phyloP scores from a whole-genome alignment of 148 eudicot species.

The Silene latifolia region DNA sequence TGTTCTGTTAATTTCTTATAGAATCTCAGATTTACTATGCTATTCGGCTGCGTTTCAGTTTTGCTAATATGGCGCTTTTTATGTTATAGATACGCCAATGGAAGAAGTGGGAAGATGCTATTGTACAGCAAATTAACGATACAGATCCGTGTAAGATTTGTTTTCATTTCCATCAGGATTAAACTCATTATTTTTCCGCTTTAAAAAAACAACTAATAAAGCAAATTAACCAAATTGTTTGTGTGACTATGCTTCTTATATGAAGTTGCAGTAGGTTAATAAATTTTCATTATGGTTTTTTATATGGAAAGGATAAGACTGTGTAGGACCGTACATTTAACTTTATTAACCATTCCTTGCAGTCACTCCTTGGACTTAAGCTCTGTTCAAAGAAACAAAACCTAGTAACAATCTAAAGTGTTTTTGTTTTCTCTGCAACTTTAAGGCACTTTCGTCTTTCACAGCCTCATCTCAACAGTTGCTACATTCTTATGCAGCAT shows the following conservation, averaged over 20 bases:
- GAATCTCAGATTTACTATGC: neutral
- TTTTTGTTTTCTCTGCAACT: neutral
- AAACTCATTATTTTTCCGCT: no score
- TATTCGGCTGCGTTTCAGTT: neutral
- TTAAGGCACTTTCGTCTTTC: constrained; percentile 8
- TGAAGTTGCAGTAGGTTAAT: no score
- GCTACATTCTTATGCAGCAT: constrained; percentile 32
- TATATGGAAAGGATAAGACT: no score
- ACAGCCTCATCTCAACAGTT: neutral
- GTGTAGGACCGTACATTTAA: no score
- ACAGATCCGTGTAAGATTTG: constrained; percentile 44
- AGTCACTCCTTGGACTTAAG: no score
- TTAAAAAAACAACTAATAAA: no score
- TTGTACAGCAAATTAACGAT: constrained; percentile 52
- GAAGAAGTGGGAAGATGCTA: constrained; percentile 83
- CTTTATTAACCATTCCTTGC: no score
- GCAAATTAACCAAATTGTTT: no score
- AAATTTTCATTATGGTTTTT: no score
- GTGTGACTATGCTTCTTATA: no score
- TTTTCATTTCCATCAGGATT: neutral
- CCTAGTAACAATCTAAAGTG: no score
- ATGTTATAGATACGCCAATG: constrained; percentile 68
- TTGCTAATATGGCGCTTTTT: constrained; percentile 1
- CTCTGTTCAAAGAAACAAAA: no score
- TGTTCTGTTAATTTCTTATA: neutral